Percentiles rank a stretch among this genome's conserved stretches.
These are phyloP conservation scores for Claviceps arundinis DNA, from an alignment of 2,329 filamentous ascomycete species.

Conservation along the genomic window DNA sequence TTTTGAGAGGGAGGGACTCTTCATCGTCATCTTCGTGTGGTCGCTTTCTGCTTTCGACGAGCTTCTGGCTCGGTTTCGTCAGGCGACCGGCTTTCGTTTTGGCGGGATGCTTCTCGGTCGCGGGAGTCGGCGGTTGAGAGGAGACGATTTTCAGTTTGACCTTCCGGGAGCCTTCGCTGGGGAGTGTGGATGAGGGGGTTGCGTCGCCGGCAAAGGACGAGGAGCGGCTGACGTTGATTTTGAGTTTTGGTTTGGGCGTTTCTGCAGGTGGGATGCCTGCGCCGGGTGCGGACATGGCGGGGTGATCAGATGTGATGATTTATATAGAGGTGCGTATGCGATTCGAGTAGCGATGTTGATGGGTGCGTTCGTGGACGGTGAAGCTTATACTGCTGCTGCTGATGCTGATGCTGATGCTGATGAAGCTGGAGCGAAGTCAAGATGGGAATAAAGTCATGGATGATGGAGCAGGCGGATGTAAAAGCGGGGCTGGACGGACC, in stretches of 20 bases:
- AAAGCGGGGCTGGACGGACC: background rate
- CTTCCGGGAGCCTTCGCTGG: constrained; percentile 22
- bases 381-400: background rate
- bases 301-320: no score
- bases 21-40: constrained; percentile 42
- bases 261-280: constrained; percentile 12
- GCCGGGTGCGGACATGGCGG: constrained; percentile 1
- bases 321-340: no score
- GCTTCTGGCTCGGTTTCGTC: constrained; percentile 45
- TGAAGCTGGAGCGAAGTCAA: background rate
- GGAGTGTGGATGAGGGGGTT: constrained; percentile 12
- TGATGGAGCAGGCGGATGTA: background rate
- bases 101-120: constrained; percentile 8
- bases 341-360: no score
- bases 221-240: constrained; percentile 25
- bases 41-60: constrained; percentile 47
- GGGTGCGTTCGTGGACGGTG: no score
- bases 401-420: background rate
- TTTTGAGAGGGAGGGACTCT: constrained; percentile 15
- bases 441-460: background rate
- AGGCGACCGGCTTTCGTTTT: constrained; percentile 49
- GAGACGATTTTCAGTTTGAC: constrained; percentile 29
- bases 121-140: constrained; percentile 26
- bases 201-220: constrained; percentile 20
- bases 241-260: constrained; percentile 24